Evolutionary conservation across 2,329 filamentous ascomycete species (phyloP).

Genomic region (Coleophoma cylindrospora): DNA sequence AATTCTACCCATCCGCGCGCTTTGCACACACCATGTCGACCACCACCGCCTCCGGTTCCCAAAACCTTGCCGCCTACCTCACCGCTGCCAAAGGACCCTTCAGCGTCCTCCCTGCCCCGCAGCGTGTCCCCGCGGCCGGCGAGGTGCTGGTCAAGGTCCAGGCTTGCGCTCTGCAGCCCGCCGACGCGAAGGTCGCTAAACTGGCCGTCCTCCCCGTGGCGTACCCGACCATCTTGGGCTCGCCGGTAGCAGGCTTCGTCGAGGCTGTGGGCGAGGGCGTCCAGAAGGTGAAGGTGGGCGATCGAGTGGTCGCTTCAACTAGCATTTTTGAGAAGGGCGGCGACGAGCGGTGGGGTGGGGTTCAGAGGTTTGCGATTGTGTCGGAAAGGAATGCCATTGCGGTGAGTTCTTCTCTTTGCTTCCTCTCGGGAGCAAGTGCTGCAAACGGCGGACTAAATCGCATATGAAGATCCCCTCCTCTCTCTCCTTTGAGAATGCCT

Average conservation of each 20-base stretch:
- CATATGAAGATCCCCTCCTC: too few species aligned
- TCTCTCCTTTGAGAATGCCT: too few species aligned
- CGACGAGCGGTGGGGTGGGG: slow-evolving; percentile 7
- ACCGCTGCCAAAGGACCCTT: slow-evolving; percentile 25
- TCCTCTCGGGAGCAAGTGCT: too few species aligned
- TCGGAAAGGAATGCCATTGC: neutral
- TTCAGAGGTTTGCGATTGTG: slow-evolving; percentile 20
- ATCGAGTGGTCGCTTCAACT: slow-evolving; percentile 17
- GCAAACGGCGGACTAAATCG: too few species aligned
- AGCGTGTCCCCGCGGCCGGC: slow-evolving; percentile 19
- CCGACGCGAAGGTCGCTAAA: slow-evolving; percentile 29
- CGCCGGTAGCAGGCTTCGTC: slow-evolving; percentile 23
- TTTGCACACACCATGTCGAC: too few species aligned
- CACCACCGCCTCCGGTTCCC: too few species aligned
- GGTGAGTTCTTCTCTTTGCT: neutral
- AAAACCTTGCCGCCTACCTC: slow-evolving; percentile 8
- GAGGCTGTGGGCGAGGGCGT: slow-evolving; percentile 21
- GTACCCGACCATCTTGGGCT: slow-evolving; percentile 26
- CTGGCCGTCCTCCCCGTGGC: slow-evolving; percentile 11
- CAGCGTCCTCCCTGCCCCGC: slow-evolving; percentile 28
- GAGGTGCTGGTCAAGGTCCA: slow-evolving; percentile 26
- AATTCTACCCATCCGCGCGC: too few species aligned
- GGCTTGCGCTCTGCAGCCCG: slow-evolving; percentile 30
- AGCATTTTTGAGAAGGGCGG: slow-evolving; percentile 4
- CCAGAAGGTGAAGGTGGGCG: slow-evolving; percentile 21